These are phyloP conservation scores for Penicillium tannophilum DNA, from an alignment of 495 filamentous ascomycete species.

Conservation along the genomic window DNA sequence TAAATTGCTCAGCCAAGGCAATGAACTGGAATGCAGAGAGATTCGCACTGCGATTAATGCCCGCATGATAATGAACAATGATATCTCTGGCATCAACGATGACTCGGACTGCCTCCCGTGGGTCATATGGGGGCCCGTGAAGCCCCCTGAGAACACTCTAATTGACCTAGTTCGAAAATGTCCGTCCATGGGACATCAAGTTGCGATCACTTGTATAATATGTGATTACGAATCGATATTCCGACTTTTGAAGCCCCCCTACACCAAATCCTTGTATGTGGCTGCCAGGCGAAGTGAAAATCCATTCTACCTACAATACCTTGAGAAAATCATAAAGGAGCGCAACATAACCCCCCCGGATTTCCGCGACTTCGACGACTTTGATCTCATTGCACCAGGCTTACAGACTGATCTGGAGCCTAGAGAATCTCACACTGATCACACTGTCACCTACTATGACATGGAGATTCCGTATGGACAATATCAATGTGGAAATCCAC, in stretches of 20 bases:
- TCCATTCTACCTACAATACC: slow-evolving; percentile 22
- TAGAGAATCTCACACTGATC: slow-evolving; percentile 12
- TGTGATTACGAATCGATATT: slow-evolving; percentile 19
- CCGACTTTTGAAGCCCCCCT: slow-evolving; percentile 18
- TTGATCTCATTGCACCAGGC: slow-evolving; percentile 13
- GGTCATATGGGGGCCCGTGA: slow-evolving; percentile 22
- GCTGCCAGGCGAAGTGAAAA: slow-evolving; percentile 21
- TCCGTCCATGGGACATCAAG: slow-evolving; percentile 21
- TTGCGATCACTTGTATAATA: slow-evolving; percentile 21
- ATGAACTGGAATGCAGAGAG: slow-evolving; percentile 13
- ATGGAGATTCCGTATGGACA: slow-evolving; percentile 14
- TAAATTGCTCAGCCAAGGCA: slow-evolving; percentile 13
- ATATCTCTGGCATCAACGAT: slow-evolving; percentile 20
- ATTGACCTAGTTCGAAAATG: slow-evolving; percentile 18
- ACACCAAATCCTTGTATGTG: slow-evolving; percentile 16
- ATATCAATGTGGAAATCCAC: slow-evolving; percentile 9
- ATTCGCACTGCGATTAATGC: slow-evolving; percentile 27
- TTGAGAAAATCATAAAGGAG: slow-evolving; percentile 18
- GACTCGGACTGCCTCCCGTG: slow-evolving; percentile 22
- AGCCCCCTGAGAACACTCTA: slow-evolving; percentile 16
- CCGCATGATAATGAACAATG: slow-evolving; percentile 26
- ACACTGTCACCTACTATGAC: slow-evolving; percentile 13
- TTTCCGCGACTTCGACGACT: slow-evolving; percentile 14
- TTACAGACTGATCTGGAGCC: slow-evolving; percentile 25
- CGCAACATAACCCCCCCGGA: slow-evolving; percentile 10